Evolutionary conservation across 805 yeast species (phyloP).

Genomic region (Scheffersomyces coipomensis): DNA sequence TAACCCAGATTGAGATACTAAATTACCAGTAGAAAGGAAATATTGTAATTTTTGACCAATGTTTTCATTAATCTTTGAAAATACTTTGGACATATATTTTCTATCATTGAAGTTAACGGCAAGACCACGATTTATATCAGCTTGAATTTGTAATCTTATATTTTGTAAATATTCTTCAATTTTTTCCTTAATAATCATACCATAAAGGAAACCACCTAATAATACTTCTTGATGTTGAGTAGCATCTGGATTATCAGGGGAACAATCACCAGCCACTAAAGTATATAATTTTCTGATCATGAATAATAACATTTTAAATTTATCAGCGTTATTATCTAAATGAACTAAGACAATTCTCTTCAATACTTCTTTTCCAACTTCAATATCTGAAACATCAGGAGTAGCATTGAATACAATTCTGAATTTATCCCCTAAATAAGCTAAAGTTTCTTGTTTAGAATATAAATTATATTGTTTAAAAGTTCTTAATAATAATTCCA

Average conservation of each 20-base stretch:
- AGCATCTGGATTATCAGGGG: constrained; percentile 98
- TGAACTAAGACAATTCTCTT: constrained; percentile 87
- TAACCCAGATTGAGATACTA: constrained; percentile 94
- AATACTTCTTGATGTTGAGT: constrained; percentile 97
- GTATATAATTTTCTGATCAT: constrained; percentile 96
- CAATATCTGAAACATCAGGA: constrained; percentile 83
- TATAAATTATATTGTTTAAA: constrained; percentile 78
- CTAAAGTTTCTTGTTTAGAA: constrained; percentile 85
- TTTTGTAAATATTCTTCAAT: constrained; percentile 86
- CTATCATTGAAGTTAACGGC: constrained; percentile 83
- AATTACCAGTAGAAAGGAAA: constrained; percentile 93
- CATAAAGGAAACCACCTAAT: constrained; percentile 93
- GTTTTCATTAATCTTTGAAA: constrained; percentile 81
- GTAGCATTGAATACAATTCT: constrained; percentile 89
- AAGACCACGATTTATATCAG: constrained; percentile 76
- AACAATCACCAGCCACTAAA: constrained; percentile 93
- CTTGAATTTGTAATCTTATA: constrained; percentile 69
- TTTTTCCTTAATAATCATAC: constrained; percentile 95
- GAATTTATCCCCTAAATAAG: constrained; percentile 93
- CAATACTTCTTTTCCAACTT: constrained; percentile 85
- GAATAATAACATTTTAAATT: constrained; percentile 82
- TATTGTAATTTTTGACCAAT: constrained; percentile 94
- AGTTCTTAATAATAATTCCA: constrained; percentile 86
- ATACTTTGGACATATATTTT: constrained; percentile 78
- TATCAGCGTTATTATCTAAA: constrained; percentile 68